Conservation (phyloP, 2,329 filamentous ascomycete genomes). For the Mycosphaerelloides madeirae region DNA sequence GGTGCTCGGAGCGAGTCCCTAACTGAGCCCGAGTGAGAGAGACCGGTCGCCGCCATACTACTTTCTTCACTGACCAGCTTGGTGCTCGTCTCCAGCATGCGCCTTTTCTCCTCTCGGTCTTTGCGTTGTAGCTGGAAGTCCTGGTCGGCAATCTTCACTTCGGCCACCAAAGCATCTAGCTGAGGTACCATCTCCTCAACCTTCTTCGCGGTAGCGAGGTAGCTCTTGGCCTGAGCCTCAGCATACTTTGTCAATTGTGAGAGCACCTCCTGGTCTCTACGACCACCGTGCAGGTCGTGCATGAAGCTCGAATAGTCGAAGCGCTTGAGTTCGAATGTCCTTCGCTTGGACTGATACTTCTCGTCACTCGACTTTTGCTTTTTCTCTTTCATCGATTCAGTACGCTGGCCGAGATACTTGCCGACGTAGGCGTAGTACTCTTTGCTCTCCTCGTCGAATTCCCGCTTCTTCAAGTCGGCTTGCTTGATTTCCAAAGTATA, state of each 20-base stretch:
- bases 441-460: conserved; percentile 97
- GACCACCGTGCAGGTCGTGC: conserved; percentile 97
- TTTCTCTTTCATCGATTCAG: conserved; percentile 95
- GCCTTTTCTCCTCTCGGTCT: conserved; percentile 92
- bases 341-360: conserved; percentile 90
- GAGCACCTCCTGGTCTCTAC: conserved; percentile 94
- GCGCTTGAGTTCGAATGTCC: conserved; percentile 92
- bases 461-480: conserved; percentile 91
- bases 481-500: conserved; percentile 98
- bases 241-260: conserved; percentile 94
- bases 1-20: conserved; percentile 22
- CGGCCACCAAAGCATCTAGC: conserved; percentile 77
- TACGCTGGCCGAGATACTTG: conserved; percentile 90
- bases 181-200: conserved; percentile 84
- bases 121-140: conserved; percentile 92
- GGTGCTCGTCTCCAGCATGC: conserved; percentile 83
- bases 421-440: conserved; percentile 97
- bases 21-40: conserved; percentile 26
- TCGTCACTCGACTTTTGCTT: conserved; percentile 91
- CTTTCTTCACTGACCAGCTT: conserved; percentile 39
- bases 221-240: conserved; percentile 79
- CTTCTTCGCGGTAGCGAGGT: conserved; percentile 76
- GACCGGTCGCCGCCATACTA: conserved; percentile 22
- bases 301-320: conserved; percentile 99
- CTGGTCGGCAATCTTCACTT: conserved; percentile 92